Evolutionary conservation across 345 rosid genomes (phyloP), one percentile per base, ranked within the genome.

Genomic region (Sonneratia alba): DNA sequence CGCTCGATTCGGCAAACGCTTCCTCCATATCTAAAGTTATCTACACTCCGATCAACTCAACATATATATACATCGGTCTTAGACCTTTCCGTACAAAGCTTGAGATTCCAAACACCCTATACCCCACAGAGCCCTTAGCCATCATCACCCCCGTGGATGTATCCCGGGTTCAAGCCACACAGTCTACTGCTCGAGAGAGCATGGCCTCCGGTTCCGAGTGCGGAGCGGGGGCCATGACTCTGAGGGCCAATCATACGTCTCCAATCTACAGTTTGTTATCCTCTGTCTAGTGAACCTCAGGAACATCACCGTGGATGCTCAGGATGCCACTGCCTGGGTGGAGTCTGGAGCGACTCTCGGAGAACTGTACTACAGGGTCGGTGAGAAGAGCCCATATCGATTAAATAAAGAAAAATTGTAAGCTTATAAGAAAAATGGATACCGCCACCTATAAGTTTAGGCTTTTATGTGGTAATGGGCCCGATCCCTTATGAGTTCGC

Each of bases 161-260:
- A 3, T 71, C 85, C 19, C 83, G 79, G 24, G 72, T 77, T 21
- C 83, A 79, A 55, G 77, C 85, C 2, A 32, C 78, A 1, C n/a
- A n/a, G 57, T 77, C 3, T 36, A 72, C 36, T 79, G 82, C 70
- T 21, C 77, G 55, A 70, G 49, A 11, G 14, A 62, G 19, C 66
- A 18, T 12, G 73, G 74, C 1, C 37, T 67, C 15, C 76, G 75
- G 45, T 45, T 82, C 12, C 70, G 62, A 53, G 48, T 77, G 40
- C 78, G 85, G 1, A 79, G 85, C 16, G 85, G 82, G 0, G 85
- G 85, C 37, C 87, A 84, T 18, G 82, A 81, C 61, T 82, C 64
- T 21, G 85, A 81, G 64, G 84, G 85, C 1, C 36, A 76, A 7
- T 82, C 85, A 5, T 82, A 82, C 67, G 32, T 71, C 22, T 70